These are phyloP conservation scores for Podaxis mareebaensis DNA, from an alignment of 768 basidiomycete species.

Conservation along the genomic window DNA sequence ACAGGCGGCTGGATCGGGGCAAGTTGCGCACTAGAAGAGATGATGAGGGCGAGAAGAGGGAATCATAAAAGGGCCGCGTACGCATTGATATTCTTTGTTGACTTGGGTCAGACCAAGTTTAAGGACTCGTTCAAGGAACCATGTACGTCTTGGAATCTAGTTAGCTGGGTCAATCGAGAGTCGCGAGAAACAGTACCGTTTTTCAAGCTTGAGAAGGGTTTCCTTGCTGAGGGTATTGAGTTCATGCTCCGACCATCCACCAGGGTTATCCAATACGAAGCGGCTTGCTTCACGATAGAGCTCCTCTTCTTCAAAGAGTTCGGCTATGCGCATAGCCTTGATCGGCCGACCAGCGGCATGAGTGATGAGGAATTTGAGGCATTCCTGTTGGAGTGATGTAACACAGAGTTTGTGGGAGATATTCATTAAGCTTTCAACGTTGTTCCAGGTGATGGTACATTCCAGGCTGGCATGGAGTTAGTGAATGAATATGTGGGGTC, in stretches of 20 bases:
- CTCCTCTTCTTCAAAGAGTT: constrained; percentile 87
- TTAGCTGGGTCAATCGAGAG: background rate
- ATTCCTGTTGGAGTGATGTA: constrained; percentile 77
- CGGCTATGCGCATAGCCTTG: constrained; percentile 90
- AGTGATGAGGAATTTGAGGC: constrained; percentile 84
- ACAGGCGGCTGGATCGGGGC: constrained; percentile 77
- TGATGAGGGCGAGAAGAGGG: background rate
- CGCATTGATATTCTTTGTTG: constrained; percentile 95
- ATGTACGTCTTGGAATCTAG: constrained; percentile 62
- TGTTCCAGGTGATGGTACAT: constrained; percentile 94
- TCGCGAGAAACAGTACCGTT: constrained; percentile 51
- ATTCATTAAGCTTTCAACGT: constrained; percentile 90
- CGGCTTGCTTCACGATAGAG: constrained; percentile 88
- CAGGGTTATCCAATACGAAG: constrained; percentile 91
- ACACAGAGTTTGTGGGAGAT: constrained; percentile 89
- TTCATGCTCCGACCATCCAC: constrained; percentile 81
- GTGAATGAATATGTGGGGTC: background rate
- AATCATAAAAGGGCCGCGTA: constrained; percentile 35
- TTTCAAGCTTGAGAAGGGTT: constrained; percentile 88
- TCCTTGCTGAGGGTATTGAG: constrained; percentile 78
- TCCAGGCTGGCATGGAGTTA: constrained; percentile 54
- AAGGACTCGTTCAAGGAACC: constrained; percentile 93
- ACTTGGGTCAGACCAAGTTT: constrained; percentile 86
- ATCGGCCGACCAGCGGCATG: constrained; percentile 93
- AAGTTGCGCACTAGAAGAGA: constrained; percentile 66